Percentiles rank a stretch among this genome's conserved stretches.
Evolutionary conservation across 305 asterid species (phyloP).

Genomic region (Ilex paraguariensis): DNA sequence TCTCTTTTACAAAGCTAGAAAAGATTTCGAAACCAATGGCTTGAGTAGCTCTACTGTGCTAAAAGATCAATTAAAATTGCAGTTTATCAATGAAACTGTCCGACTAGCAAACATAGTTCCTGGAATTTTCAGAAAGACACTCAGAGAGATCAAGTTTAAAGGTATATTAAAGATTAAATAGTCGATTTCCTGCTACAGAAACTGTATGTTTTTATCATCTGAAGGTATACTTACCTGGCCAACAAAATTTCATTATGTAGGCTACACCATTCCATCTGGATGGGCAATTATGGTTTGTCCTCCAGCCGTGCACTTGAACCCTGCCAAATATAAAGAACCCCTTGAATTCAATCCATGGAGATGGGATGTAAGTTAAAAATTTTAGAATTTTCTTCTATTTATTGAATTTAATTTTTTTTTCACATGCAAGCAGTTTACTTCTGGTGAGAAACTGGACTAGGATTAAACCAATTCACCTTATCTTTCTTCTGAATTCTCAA

Average conservation of each 20-base stretch:
- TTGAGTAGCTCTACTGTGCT: constrained; percentile 5
- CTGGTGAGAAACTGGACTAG: background rate
- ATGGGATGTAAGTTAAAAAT: constrained; percentile 66
- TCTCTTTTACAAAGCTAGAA: background rate
- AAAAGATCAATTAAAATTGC: constrained; percentile 19
- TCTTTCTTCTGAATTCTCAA: background rate
- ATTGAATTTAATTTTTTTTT: background rate
- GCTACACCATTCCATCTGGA: constrained; percentile 78
- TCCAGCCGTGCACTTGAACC: constrained; percentile 84
- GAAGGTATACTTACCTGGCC: no score
- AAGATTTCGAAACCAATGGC: background rate
- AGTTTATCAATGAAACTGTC: constrained; percentile 79
- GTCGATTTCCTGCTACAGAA: background rate
- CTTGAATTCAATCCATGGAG: constrained; percentile 85
- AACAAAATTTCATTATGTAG: constrained; percentile 32
- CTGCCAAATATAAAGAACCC: constrained; percentile 64
- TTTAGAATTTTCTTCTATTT: background rate
- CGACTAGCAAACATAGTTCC: constrained; percentile 89
- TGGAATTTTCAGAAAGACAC: constrained; percentile 70
- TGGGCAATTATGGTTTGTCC: constrained; percentile 96
- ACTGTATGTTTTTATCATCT: background rate
- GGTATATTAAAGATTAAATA: constrained; percentile 32
- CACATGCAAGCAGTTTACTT: constrained; percentile 7
- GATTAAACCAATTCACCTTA: no score
- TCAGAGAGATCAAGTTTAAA: constrained; percentile 54